Base-by-base conservation (phyloP, 495 filamentous ascomycete genomes). In the Thermothielavioides terrestris region DNA sequence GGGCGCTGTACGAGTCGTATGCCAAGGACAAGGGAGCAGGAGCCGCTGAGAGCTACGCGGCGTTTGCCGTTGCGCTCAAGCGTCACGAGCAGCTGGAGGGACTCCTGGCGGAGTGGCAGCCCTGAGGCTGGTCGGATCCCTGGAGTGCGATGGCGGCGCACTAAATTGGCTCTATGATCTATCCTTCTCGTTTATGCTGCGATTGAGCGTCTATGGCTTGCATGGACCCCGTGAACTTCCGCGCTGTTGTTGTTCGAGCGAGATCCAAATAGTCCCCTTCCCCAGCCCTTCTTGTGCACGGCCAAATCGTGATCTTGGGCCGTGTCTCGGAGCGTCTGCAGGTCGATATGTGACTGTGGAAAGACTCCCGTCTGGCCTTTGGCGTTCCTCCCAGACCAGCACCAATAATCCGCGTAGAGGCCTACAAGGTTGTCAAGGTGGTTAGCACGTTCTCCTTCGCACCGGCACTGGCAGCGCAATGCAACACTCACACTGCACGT, bases 1-100 rank as follows among this genome's bases (percentile, higher is more conserved):
- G 59, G 0, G 54, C 66, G 12, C 32, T 80, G 14, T 81, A 81
- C 51, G 75, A 79, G 57, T 67, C 53, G 3, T 74, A 72, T 50
- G 71, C 70, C 3, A 52, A 59, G 27, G 58, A 51, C 27, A 49
- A 42, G 40, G 37, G 15, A 14, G 26, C 14, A 0, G 56, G 44
- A 0, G 45, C 28, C 0, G 10, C 45, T 25, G 42, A 28, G 30
- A 12, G 32, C 20, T 68, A 67, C 57, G 52, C 62, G 15, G 68
- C 61, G 39, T 75, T 77, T 54, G 70, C 67, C 39, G 49, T 67
- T 48, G 63, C 74, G 9, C 53, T 73, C 6, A 53, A 58, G 51
- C 63, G 72, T 44, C 73, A 77, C 53, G 60, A 68, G 50, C 60
- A 58, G 56, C 34, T 66, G n/a, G 58, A 65, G 12, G 45, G 14